phyloP scores from a whole-genome alignment of 345 rosid genomes.

The Ceriops tagal region DNA sequence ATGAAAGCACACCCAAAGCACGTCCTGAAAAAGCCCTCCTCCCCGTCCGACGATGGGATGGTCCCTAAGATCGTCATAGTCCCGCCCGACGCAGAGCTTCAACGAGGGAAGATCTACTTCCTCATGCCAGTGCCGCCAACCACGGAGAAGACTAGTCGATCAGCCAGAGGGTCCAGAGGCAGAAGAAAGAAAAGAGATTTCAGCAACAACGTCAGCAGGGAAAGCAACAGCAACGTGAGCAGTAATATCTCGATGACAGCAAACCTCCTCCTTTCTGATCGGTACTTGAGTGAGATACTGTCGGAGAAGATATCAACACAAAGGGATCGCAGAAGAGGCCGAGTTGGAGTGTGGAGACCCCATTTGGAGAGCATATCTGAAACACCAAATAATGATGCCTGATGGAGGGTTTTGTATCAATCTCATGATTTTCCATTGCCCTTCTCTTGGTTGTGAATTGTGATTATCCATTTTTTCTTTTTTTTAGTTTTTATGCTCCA shows the following conservation, averaged over 20 bases:
- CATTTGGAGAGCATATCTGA: conserved; percentile 87
- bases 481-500: background rate
- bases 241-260: conserved; percentile 27
- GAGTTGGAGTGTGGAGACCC: conserved; percentile 93
- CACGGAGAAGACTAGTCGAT: conserved; percentile 30
- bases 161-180: conserved; percentile 11
- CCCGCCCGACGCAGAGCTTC: conserved; percentile 90
- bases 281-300: conserved; percentile 84
- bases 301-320: conserved; percentile 77
- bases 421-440: background rate
- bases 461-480: conserved; percentile 6
- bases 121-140: conserved; percentile 61
- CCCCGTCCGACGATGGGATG: conserved; percentile 44
- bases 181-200: conserved; percentile 21
- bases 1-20: conserved; percentile 83
- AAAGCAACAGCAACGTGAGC: conserved; percentile 6
- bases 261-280: conserved; percentile 53
- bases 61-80: conserved; percentile 76
- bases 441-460: conserved; percentile 15
- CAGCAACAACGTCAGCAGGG: background rate
- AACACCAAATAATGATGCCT: conserved; percentile 36
- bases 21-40: conserved; percentile 73
- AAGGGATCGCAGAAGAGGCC: conserved; percentile 80
- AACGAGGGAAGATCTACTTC: conserved; percentile 91
- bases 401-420: background rate